Percentiles rank a stretch among this genome's conserved stretches.
These are phyloP conservation scores for Knufia fluminis DNA, from an alignment of 2,329 filamentous ascomycete genomes.

Conservation along the genomic window DNA sequence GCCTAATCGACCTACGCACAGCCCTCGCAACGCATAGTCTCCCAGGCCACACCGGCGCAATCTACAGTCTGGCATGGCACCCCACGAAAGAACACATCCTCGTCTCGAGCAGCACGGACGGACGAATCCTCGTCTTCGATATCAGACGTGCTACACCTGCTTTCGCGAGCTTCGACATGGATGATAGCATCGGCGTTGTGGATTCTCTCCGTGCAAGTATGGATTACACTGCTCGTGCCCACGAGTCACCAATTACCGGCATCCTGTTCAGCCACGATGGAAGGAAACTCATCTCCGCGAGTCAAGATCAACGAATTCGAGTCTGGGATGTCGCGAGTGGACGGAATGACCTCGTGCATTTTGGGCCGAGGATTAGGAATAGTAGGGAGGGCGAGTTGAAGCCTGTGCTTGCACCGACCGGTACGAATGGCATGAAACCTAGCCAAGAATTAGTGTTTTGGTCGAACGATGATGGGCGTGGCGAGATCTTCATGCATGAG, in stretches of 20 bases:
- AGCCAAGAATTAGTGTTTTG: conserved; percentile 64
- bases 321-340: conserved; percentile 78
- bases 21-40: conserved; percentile 66
- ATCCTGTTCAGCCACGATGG: conserved; percentile 78
- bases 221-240: conserved; percentile 50
- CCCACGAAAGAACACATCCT: conserved; percentile 59
- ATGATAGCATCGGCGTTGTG: conserved; percentile 65
- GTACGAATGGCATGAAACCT: conserved; percentile 31
- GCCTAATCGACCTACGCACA: conserved; percentile 77
- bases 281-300: conserved; percentile 64
- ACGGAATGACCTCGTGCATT: conserved; percentile 79
- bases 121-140: conserved; percentile 78
- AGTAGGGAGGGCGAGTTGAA: conserved; percentile 44
- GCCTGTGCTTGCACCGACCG: conserved; percentile 55
- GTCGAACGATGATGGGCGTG: conserved; percentile 60
- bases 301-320: conserved; percentile 73
- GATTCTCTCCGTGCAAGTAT: conserved; percentile 28
- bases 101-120: conserved; percentile 76
- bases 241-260: conserved; percentile 74
- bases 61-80: conserved; percentile 65
- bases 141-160: conserved; percentile 68
- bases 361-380: conserved; percentile 75
- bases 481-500: conserved; percentile 69
- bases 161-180: conserved; percentile 70
- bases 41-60: conserved; percentile 56